phyloP scores from a whole-genome alignment of 1,139 yeast genomes.

The Geotrichum siamense region DNA sequence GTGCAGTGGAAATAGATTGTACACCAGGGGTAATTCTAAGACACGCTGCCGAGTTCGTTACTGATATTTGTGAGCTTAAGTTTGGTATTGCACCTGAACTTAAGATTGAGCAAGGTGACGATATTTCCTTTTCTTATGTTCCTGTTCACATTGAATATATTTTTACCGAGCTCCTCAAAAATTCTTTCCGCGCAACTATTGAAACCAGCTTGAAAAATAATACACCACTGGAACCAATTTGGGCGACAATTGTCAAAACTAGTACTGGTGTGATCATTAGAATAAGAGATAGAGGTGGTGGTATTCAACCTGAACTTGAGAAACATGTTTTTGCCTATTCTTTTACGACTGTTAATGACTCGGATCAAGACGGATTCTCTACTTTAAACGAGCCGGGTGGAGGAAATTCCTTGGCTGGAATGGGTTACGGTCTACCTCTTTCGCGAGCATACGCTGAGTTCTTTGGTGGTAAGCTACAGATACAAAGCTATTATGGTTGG shows the following conservation, averaged over 20 bases:
- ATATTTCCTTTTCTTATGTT: constrained; percentile 61
- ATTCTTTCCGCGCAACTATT: constrained; percentile 78
- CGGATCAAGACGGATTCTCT: constrained; percentile 34
- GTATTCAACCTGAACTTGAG: constrained; percentile 62
- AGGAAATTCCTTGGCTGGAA: constrained; percentile 77
- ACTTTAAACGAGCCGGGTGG: constrained; percentile 68
- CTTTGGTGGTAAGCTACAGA: constrained; percentile 67
- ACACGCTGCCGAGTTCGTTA: constrained; percentile 65
- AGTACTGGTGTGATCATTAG: constrained; percentile 45
- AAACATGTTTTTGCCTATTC: constrained; percentile 75
- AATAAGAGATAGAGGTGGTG: constrained; percentile 82
- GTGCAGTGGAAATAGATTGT: constrained; percentile 61
- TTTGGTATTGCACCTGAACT: constrained; percentile 58
- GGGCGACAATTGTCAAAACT: constrained; percentile 58
- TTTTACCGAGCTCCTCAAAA: constrained; percentile 78
- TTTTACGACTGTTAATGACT: constrained; percentile 53
- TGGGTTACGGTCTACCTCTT: constrained; percentile 92
- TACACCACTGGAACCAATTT: constrained; percentile 47
- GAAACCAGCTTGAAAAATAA: constrained; percentile 41
- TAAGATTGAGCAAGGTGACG: constrained; percentile 44
- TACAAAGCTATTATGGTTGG: constrained; percentile 78
- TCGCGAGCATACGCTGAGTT: constrained; percentile 66
- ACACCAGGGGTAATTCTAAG: constrained; percentile 54
- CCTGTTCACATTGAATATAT: constrained; percentile 84
- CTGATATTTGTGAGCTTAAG: constrained; percentile 72